phyloP scores from a whole-genome alignment of 495 filamentous ascomycete genomes.

The Neurospora sp. region DNA sequence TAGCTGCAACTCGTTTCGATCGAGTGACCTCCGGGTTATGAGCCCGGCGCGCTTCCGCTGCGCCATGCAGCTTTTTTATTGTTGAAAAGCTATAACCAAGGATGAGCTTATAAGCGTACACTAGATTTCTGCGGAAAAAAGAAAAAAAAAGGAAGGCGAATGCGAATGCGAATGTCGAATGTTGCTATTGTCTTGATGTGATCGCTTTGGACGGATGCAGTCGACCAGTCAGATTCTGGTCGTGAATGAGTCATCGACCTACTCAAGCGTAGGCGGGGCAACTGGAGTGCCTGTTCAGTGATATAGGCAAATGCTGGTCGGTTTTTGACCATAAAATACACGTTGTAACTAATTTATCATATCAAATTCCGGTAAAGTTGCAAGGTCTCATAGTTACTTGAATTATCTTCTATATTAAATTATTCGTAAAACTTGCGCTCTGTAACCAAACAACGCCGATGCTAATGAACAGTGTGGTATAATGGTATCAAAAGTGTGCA shows the following conservation, averaged over 20 bases:
- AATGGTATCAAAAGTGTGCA: not conserved
- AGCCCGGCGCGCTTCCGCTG: slow-evolving; percentile 10
- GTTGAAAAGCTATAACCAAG: not conserved
- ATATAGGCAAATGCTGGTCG: not conserved
- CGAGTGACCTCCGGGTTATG: slow-evolving; percentile 9
- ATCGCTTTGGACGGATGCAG: not conserved
- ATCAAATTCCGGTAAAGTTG: not conserved
- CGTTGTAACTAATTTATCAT: too few species aligned
- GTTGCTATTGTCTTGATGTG: not conserved
- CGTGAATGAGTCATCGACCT: not conserved
- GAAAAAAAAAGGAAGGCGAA: not conserved
- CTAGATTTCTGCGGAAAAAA: not conserved
- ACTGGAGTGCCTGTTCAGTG: not conserved
- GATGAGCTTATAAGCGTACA: not conserved
- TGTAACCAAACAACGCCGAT: not conserved
- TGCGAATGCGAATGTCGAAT: not conserved
- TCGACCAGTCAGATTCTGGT: not conserved
- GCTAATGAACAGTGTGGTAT: not conserved
- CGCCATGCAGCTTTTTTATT: slow-evolving; percentile 5
- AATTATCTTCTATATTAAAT: not conserved
- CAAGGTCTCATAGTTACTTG: not conserved
- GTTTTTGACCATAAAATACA: not conserved
- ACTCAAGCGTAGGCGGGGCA: not conserved
- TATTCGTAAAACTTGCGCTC: not conserved
- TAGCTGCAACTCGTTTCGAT: slow-evolving; percentile 8